Evolutionary conservation across 345 rosid species (phyloP), one percentile per base, ranked within the genome.

Genomic region (Isatis tinctoria): DNA sequence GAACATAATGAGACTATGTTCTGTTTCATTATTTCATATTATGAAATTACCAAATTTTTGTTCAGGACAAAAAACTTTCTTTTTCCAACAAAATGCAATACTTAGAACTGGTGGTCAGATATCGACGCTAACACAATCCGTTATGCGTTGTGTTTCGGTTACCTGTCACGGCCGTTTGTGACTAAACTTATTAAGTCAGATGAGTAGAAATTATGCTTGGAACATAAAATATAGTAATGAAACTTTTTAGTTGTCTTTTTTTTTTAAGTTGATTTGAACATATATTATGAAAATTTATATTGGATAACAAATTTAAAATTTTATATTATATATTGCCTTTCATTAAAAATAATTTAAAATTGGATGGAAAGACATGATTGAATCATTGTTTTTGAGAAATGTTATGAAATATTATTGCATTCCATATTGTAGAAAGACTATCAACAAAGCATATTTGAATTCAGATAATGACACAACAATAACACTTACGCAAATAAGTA

Each of bases 1-100:
- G 69, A 68, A 75, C 74, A 60, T 68, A 56, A 10, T 28, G 13
- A 47, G 60, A 65, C 67, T 24, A 32, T 56, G 28, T 48, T 74
- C 20, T 18, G 1, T 74, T 58, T 66, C 26, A 16, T 58, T 18
- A 1, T 74, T 58, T 66, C 26, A 16, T 58, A 22, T 35, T 33
- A 12, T 32, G 35, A 27, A 37, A 14, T 20, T 4, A 37, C 45
- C 65, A 60, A 60, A 6, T 14, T 60, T 60, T 60, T 20, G 9
- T 36, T 22, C 30, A 22, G 30, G 30, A 24, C 56, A 8, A 44
- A 47, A 47, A 18, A 8, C 6, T 10, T 48, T 20, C 1, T 48
- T 48, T 48, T 20, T 10, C 54, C 5, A 20, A 48, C 54, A 20
- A 9, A 20, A 20, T 20, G 27, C 6, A 48, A 20, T 9, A 20